phyloP scores from a whole-genome alignment of 192 early-diverging fungal genomes.

The Paraglomus occultum region DNA sequence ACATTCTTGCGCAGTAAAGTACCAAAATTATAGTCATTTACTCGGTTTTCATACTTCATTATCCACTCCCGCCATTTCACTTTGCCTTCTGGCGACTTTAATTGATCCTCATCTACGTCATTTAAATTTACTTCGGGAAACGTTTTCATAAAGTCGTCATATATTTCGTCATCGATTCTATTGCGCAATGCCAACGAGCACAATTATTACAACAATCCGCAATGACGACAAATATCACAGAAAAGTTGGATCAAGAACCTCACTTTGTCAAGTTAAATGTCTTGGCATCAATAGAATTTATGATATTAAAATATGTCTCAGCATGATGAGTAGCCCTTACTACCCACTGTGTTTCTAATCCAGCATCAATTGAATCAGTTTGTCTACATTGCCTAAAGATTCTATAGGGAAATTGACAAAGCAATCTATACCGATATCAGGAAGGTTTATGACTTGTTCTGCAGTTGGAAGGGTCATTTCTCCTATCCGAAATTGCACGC shows the following conservation, averaged over 20 bases:
- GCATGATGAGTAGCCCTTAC: conserved; percentile 95
- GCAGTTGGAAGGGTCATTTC: conserved; percentile 68
- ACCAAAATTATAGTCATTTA: conserved; percentile 95
- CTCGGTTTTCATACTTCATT: conserved; percentile 78
- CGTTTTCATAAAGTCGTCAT: conserved; percentile 66
- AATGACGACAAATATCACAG: background rate
- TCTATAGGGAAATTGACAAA: conserved; percentile 5
- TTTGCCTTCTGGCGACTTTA: conserved; percentile 81
- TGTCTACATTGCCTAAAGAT: conserved; percentile 32
- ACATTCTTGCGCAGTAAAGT: conserved; percentile 78
- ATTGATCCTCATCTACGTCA: conserved; percentile 75
- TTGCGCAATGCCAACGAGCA: background rate
- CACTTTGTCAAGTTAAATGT: conserved; percentile 82
- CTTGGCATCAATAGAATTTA: conserved; percentile 63
- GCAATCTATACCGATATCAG: conserved; percentile 70
- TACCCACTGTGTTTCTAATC: conserved; percentile 91
- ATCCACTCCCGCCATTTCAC: conserved; percentile 88
- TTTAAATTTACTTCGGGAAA: conserved; percentile 73
- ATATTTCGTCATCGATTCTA: conserved; percentile 84
- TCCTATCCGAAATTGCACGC: background rate
- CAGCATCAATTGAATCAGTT: too few relatives aligned
- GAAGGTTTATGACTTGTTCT: conserved; percentile 70
- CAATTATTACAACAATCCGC: conserved; percentile 3
- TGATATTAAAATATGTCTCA: conserved; percentile 88
- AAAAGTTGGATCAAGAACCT: conserved; percentile 6